Evolutionary conservation across 176 grass and related monocot genomes (phyloP).

Genomic region (Musa beccarii): DNA sequence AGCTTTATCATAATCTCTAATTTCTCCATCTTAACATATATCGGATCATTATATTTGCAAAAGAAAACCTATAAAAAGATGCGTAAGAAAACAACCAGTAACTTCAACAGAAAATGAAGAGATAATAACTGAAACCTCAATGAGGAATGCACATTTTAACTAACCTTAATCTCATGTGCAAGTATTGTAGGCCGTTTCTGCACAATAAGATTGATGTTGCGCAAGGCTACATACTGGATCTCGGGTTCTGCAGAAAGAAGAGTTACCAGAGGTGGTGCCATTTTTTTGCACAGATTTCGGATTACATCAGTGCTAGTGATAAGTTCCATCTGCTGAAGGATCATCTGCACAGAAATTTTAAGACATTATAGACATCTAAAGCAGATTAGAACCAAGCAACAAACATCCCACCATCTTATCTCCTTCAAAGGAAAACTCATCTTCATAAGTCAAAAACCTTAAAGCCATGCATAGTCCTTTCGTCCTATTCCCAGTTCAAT

Average conservation of each 20-base stretch:
- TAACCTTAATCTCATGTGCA: constrained; percentile 98
- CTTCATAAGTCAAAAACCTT: neutral
- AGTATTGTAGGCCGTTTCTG: constrained; percentile 98
- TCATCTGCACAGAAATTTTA: constrained; percentile 50
- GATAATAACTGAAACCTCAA: constrained; percentile 2
- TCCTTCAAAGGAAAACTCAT: no score
- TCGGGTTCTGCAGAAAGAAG: constrained; percentile 95
- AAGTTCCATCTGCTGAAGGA: constrained; percentile 98
- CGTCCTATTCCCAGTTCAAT: neutral
- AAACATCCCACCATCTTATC: no score
- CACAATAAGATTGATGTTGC: constrained; percentile 98
- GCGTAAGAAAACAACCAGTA: constrained; percentile 11
- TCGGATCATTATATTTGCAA: constrained; percentile 85
- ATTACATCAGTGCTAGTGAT: constrained; percentile 91
- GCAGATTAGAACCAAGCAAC: neutral
- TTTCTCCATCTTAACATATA: constrained; percentile 99
- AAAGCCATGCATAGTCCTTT: neutral
- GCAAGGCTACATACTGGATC: constrained; percentile 93
- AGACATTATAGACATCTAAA: constrained; percentile 28
- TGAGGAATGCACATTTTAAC: constrained; percentile 21
- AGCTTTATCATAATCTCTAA: constrained; percentile 99
- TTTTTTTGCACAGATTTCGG: constrained; percentile 98
- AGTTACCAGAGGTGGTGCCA: constrained; percentile 95
- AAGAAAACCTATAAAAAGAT: constrained; percentile 76
- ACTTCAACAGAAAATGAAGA: constrained; percentile 9